Conservation (phyloP, 306 rosid species). For the Medicago arabica region DNA sequence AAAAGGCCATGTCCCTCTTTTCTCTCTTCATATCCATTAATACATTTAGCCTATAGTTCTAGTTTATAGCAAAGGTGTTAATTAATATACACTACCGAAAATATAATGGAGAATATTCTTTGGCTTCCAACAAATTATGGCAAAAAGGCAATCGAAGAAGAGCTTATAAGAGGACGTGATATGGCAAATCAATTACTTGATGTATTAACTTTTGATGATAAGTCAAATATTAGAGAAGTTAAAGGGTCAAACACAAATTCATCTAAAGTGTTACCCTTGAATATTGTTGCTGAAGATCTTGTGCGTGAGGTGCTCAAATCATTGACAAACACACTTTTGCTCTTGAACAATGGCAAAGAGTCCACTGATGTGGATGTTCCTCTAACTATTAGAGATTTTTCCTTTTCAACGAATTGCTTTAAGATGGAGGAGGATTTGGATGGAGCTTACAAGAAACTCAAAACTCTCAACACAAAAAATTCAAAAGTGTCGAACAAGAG, state of each 20-base stretch:
- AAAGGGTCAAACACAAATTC: not conserved
- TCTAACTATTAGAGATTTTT: not conserved
- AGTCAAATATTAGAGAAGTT: not conserved
- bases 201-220: conserved; percentile 11
- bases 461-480: not conserved
- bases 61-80: not conserved
- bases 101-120: conserved; percentile 26
- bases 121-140: not conserved
- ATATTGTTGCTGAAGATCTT: conserved; percentile 33
- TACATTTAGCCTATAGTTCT: not conserved
- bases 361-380: not conserved
- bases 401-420: not conserved
- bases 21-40: not conserved
- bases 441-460: conserved; percentile 25
- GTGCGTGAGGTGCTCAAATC: conserved; percentile 31
- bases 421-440: not conserved
- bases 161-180: conserved; percentile 38
- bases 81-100: not conserved
- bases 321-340: conserved; percentile 39
- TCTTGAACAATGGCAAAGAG: conserved; percentile 5
- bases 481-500: conserved; percentile 35
- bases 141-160: conserved; percentile 34
- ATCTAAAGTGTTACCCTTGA: not conserved
- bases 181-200: conserved; percentile 40
- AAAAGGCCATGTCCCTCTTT: not conserved